Conservation (phyloP, 2,329 filamentous ascomycete species). For the Nigrospora oryzae region DNA sequence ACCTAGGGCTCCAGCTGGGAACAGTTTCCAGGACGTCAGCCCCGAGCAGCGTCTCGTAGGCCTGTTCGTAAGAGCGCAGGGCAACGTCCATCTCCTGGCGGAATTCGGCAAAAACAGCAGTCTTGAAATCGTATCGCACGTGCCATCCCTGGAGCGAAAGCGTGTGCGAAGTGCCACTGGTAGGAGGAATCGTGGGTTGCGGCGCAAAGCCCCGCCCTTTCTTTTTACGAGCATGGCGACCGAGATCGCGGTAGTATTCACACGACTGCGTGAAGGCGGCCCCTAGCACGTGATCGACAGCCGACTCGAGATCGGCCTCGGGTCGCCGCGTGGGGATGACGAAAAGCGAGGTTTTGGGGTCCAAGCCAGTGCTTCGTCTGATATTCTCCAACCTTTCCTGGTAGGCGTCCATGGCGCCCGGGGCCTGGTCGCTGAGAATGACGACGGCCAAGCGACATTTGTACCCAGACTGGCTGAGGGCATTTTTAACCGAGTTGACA, state of each 20-base stretch:
- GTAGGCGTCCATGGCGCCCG: slow-evolving; percentile 45
- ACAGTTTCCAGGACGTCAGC: slow-evolving; percentile 82
- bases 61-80: slow-evolving; percentile 75
- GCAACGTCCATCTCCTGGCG: slow-evolving; percentile 87
- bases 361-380: slow-evolving; percentile 68
- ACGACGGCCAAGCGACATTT: slow-evolving; percentile 72
- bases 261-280: slow-evolving; percentile 66
- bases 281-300: slow-evolving; percentile 64
- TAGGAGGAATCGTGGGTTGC: slow-evolving; percentile 74
- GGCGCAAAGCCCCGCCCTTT: slow-evolving; percentile 70
- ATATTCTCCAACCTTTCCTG: slow-evolving; percentile 71
- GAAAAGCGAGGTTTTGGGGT: slow-evolving; percentile 73
- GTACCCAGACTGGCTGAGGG: slow-evolving; percentile 61
- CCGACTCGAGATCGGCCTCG: slow-evolving; percentile 60
- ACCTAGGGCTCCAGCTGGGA: slow-evolving; percentile 81
- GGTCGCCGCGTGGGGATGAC: slow-evolving; percentile 71
- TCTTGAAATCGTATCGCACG: slow-evolving; percentile 89
- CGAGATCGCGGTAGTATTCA: slow-evolving; percentile 90
- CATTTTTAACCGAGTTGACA: slow-evolving; percentile 67
- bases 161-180: slow-evolving; percentile 74
- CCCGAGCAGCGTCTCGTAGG: slow-evolving; percentile 75
- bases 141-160: slow-evolving; percentile 86
- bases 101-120: slow-evolving; percentile 84
- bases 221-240: slow-evolving; percentile 87
- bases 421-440: slow-evolving; percentile 62